These are phyloP conservation scores for Diutina ranongensis DNA, from an alignment of 1,139 yeast species.

Conservation along the genomic window DNA sequence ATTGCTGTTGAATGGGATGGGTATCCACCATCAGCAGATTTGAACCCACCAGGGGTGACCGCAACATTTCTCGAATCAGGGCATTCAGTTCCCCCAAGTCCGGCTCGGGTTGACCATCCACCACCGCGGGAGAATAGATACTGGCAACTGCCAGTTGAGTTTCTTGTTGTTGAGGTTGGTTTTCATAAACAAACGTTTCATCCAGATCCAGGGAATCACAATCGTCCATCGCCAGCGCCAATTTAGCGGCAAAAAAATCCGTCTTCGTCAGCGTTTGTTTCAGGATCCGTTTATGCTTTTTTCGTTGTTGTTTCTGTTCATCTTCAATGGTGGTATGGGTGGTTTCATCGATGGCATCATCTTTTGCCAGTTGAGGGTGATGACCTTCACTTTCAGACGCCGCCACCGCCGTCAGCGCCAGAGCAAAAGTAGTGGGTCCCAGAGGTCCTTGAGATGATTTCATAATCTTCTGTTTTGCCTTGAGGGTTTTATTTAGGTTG, in stretches of 20 bases:
- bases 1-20: too few relatives aligned
- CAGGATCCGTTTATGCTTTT: slow-evolving; percentile 1
- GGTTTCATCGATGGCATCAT: not conserved
- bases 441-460: too few relatives aligned
- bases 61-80: not conserved
- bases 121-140: not conserved
- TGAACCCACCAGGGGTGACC: not conserved
- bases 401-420: not conserved
- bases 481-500: slow-evolving; percentile 2
- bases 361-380: not conserved
- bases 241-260: slow-evolving; percentile 85
- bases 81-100: not conserved
- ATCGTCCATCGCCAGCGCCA: slow-evolving; percentile 91
- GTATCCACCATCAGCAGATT: not conserved
- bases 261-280: slow-evolving; percentile 42
- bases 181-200: slow-evolving; percentile 88
- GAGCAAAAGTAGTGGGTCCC: not conserved
- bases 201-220: slow-evolving; percentile 79
- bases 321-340: not conserved
- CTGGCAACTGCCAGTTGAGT: slow-evolving; percentile 3
- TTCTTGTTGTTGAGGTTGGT: slow-evolving; percentile 8
- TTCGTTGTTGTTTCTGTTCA: not conserved
- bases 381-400: not conserved
- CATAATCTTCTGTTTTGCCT: slow-evolving; percentile 1
- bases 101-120: slow-evolving; percentile 3